Evolutionary conservation across 2,329 filamentous ascomycete species (phyloP).

Genomic region (Talaromyces sp.): DNA sequence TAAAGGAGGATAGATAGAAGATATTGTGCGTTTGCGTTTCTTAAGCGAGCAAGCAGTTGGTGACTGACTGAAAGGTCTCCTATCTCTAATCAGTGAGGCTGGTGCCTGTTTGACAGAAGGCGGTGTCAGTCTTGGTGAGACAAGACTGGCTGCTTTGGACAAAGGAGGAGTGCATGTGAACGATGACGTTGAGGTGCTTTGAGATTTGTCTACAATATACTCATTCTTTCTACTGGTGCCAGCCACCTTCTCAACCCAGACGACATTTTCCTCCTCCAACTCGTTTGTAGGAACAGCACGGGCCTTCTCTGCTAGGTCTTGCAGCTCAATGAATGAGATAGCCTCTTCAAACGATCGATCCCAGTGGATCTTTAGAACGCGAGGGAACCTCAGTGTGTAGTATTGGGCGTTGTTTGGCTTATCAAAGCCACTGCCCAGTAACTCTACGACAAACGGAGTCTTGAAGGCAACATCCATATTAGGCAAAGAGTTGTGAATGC

Average conservation of each 20-base stretch:
- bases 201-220: conserved; percentile 30
- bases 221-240: conserved; percentile 44
- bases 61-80: neutral
- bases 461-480: conserved; percentile 57
- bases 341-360: conserved; percentile 70
- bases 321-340: conserved; percentile 68
- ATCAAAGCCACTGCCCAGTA: conserved; percentile 77
- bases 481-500: conserved; percentile 42
- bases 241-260: conserved; percentile 64
- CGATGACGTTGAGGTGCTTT: conserved; percentile 26
- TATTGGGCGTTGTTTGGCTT: conserved; percentile 67
- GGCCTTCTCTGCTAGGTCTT: conserved; percentile 62
- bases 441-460: conserved; percentile 72
- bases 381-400: conserved; percentile 74
- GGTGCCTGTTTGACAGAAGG: conserved; percentile 1
- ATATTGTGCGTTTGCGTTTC: conserved; percentile 7
- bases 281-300: conserved; percentile 51
- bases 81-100: neutral
- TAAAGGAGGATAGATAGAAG: neutral
- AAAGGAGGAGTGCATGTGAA: conserved; percentile 20
- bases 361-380: conserved; percentile 71
- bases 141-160: neutral
- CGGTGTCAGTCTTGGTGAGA: neutral
- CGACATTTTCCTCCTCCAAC: conserved; percentile 59
- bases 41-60: neutral